Conservation (phyloP, 768 basidiomycete species). For the Lentinus tigrinus region DNA sequence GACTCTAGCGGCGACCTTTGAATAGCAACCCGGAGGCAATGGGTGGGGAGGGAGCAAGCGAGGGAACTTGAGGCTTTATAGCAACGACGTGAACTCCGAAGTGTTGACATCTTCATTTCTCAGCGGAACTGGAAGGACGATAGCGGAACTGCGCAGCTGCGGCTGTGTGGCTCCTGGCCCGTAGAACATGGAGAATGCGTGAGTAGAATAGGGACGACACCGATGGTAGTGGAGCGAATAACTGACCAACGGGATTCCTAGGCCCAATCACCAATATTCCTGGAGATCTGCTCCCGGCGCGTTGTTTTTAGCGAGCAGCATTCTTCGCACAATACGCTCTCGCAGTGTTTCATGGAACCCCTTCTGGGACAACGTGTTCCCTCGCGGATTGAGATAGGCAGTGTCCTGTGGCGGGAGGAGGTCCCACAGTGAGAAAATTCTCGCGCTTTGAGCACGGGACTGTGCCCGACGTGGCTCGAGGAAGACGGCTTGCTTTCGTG, state of each 20-base stretch:
- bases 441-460: constrained; percentile 12
- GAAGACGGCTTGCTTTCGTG: neutral
- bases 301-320: constrained; percentile 13
- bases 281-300: neutral
- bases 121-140: neutral
- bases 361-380: constrained; percentile 8
- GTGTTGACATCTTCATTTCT: neutral
- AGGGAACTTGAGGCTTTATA: constrained; percentile 18
- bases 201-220: constrained; percentile 10
- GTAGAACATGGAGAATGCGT: constrained; percentile 5
- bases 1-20: neutral
- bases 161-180: constrained; percentile 8
- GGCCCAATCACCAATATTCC: constrained; percentile 7
- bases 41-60: constrained; percentile 11
- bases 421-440: constrained; percentile 17
- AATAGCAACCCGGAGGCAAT: constrained; percentile 10
- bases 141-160: constrained; percentile 14
- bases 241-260: neutral
- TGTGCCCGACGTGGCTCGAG: neutral
- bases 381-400: constrained; percentile 1
- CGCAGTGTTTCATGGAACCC: constrained; percentile 6
- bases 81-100: neutral
- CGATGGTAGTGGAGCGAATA: constrained; percentile 2
- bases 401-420: neutral
- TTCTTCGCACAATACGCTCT: constrained; percentile 8